phyloP scores from a whole-genome alignment of 164 flowering plant species.

The Malania oleifera region DNA sequence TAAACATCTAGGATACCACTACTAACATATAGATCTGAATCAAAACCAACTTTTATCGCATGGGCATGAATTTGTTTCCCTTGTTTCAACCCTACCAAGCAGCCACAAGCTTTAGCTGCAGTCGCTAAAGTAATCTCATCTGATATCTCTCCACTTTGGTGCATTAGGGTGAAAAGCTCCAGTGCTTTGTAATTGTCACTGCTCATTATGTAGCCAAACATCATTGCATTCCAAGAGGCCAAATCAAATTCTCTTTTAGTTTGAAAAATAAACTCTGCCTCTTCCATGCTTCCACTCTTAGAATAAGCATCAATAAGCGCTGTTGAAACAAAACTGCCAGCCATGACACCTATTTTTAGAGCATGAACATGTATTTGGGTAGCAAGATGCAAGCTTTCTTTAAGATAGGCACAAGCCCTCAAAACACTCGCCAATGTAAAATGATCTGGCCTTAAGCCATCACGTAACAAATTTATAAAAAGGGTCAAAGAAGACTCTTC shows the following conservation, averaged over 20 bases:
- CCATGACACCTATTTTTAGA: slow-evolving; percentile 27
- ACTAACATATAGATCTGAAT: slow-evolving; percentile 36
- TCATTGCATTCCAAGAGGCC: slow-evolving; percentile 53
- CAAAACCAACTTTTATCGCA: slow-evolving; percentile 31
- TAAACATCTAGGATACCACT: slow-evolving; percentile 53
- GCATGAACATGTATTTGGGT: slow-evolving; percentile 51
- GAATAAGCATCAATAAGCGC: slow-evolving; percentile 50
- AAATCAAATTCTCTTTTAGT: slow-evolving; percentile 27
- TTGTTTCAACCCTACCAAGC: slow-evolving; percentile 25
- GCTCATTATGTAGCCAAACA: slow-evolving; percentile 39
- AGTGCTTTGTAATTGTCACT: slow-evolving; percentile 34
- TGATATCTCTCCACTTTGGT: slow-evolving; percentile 25
- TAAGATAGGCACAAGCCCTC: slow-evolving; percentile 40
- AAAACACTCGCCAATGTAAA: slow-evolving; percentile 49
- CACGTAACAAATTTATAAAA: slow-evolving; percentile 25
- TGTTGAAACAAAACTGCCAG: slow-evolving; percentile 45
- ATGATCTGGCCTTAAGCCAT: slow-evolving; percentile 39
- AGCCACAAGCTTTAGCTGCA: slow-evolving; percentile 41
- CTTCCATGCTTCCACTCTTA: slow-evolving; percentile 35
- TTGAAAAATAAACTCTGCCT: slow-evolving; percentile 35
- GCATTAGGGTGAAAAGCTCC: slow-evolving; percentile 29
- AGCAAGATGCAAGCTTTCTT: slow-evolving; percentile 23
- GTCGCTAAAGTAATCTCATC: slow-evolving; percentile 47
- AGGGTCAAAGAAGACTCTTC: slow-evolving; percentile 28
- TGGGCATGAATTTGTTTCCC: slow-evolving; percentile 55